These are phyloP conservation scores for Penicilliopsis zonata DNA, from an alignment of 495 filamentous ascomycete genomes.

Conservation along the genomic window DNA sequence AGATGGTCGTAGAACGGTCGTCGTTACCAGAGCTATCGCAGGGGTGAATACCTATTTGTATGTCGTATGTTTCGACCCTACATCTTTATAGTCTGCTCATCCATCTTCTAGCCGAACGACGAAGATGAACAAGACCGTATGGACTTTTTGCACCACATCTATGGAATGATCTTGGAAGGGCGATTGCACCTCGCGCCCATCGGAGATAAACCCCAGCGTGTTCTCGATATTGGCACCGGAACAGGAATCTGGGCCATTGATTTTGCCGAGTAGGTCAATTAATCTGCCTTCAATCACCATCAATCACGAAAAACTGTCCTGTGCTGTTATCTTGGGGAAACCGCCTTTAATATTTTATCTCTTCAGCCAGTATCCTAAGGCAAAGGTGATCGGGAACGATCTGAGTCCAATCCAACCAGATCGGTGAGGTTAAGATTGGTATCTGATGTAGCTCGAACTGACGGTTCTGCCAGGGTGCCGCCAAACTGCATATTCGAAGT, in stretches of 20 bases:
- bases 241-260: slow-evolving; percentile 57
- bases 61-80: too few relatives aligned
- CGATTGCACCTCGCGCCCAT: slow-evolving; percentile 41
- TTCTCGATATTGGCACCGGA: slow-evolving; percentile 51
- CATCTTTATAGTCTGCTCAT: too few relatives aligned
- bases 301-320: not conserved
- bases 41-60: slow-evolving; percentile 20
- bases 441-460: too few relatives aligned
- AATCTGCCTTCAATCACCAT: not conserved
- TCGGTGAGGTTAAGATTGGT: too few relatives aligned
- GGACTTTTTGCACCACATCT: slow-evolving; percentile 49
- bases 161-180: slow-evolving; percentile 38
- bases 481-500: slow-evolving; percentile 54
- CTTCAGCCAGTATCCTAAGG: slow-evolving; percentile 29
- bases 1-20: too few relatives aligned
- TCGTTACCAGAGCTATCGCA: slow-evolving; percentile 19
- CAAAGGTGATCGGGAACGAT: slow-evolving; percentile 44
- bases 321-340: too few relatives aligned
- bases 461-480: slow-evolving; percentile 34
- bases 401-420: slow-evolving; percentile 48
- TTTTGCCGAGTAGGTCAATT: slow-evolving; percentile 39
- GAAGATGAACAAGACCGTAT: slow-evolving; percentile 58
- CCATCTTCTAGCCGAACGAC: too few relatives aligned
- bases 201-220: slow-evolving; percentile 24
- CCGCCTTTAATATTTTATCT: too few relatives aligned